These are phyloP conservation scores for Austroboletus olivaceoglutinosus DNA, from an alignment of 1,284 basidiomycete genomes.

Conservation along the genomic window DNA sequence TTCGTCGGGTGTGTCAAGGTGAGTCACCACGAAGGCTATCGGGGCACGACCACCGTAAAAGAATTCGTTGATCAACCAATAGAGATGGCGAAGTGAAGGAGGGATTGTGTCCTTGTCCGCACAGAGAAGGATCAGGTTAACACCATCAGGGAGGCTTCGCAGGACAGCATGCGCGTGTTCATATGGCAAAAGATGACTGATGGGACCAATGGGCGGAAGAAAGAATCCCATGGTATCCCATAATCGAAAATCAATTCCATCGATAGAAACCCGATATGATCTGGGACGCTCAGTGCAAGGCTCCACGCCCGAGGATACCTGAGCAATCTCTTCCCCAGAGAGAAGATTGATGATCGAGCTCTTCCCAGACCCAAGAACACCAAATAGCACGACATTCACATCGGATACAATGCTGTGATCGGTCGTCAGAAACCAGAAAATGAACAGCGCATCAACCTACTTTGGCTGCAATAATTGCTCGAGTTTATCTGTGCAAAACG, in stretches of 20 bases:
- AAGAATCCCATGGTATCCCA: background rate
- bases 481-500: background rate
- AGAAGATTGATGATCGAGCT: slow-evolving; percentile 9
- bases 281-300: background rate
- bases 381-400: background rate
- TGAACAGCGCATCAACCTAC: background rate
- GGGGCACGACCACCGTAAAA: slow-evolving; percentile 18
- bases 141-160: slow-evolving; percentile 2
- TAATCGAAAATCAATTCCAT: background rate
- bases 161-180: slow-evolving; percentile 10
- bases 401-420: background rate
- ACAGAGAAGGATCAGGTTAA: slow-evolving; percentile 9
- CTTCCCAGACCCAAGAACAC: background rate
- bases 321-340: background rate
- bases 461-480: background rate
- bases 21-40: slow-evolving; percentile 31
- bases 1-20: slow-evolving; percentile 21
- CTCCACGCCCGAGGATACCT: background rate
- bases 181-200: slow-evolving; percentile 2
- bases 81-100: background rate
- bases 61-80: slow-evolving; percentile 8
- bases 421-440: background rate
- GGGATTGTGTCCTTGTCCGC: background rate
- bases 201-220: background rate
- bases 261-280: background rate